phyloP scores from a whole-genome alignment of 2,329 filamentous ascomycete species.

The Paramyrothecium sp. region DNA sequence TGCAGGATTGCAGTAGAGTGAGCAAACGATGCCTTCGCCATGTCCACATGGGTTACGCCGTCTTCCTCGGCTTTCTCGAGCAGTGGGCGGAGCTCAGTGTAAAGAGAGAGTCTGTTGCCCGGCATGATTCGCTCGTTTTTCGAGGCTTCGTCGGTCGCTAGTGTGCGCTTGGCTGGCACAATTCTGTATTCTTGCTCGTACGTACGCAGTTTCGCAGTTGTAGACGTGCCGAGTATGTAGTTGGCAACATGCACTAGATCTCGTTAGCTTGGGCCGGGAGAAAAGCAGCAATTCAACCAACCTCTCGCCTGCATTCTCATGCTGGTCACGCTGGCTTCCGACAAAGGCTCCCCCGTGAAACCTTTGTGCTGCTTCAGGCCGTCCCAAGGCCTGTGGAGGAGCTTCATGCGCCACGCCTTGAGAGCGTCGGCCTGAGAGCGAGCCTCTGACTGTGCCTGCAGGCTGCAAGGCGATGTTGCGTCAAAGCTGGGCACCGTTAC shows the following conservation, averaged over 20 bases:
- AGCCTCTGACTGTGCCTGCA: background rate
- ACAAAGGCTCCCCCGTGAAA: conserved; percentile 7
- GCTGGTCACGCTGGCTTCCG: conserved; percentile 9
- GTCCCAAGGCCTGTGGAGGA: background rate
- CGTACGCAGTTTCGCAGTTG: background rate
- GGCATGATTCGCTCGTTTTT: conserved; percentile 10
- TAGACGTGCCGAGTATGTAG: conserved; percentile 5
- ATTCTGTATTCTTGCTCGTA: conserved; percentile 3
- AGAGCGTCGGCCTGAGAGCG: conserved; percentile 2
- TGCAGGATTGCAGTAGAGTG: conserved; percentile 17
- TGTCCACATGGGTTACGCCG: conserved; percentile 18
- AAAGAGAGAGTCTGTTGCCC: conserved; percentile 24
- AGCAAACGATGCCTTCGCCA: conserved; percentile 22
- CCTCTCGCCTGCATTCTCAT: conserved; percentile 25
- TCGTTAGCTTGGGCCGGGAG: conserved; percentile 10
- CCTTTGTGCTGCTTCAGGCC: background rate
- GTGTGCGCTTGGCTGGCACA: conserved; percentile 26
- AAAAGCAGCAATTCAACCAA: conserved; percentile 10
- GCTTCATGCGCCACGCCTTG: background rate
- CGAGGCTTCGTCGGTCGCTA: conserved; percentile 12
- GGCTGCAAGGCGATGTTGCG: background rate
- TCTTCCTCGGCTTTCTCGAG: conserved; percentile 16
- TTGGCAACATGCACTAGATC: conserved; percentile 22
- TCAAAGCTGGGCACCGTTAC: conserved; percentile 13
- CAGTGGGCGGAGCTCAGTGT: conserved; percentile 20